Evolutionary conservation across 1,139 yeast species (phyloP).

Genomic region (Debaryomycetaceae sp.): DNA sequence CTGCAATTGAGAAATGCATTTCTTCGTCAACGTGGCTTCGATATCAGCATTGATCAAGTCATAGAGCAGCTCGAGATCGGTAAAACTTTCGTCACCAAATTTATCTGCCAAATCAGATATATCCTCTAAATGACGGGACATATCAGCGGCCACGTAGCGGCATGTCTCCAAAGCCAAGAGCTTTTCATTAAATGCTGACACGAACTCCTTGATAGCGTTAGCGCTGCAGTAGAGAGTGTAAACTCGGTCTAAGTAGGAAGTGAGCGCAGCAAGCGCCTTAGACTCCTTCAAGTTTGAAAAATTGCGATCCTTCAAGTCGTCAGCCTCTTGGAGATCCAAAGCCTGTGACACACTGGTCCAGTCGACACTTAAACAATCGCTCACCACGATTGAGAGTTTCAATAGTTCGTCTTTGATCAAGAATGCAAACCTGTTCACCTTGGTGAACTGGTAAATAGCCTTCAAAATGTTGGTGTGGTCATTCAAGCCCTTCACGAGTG

Average conservation of each 20-base stretch:
- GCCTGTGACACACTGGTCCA: conserved; percentile 60
- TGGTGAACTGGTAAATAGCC: conserved; percentile 19
- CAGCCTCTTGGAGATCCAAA: conserved; percentile 29
- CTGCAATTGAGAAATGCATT: conserved; percentile 22
- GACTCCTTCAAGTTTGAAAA: conserved; percentile 32
- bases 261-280: conserved; percentile 34
- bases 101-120: conserved; percentile 42
- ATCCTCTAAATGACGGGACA: conserved; percentile 17
- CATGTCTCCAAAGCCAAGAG: conserved; percentile 24
- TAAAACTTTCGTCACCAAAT: conserved; percentile 38
- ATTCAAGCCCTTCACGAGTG: conserved; percentile 51
- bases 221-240: conserved; percentile 12
- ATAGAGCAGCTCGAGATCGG: conserved; percentile 34
- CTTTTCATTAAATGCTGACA: conserved; percentile 6
- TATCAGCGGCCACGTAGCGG: conserved; percentile 12
- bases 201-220: conserved; percentile 3
- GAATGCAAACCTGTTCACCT: conserved; percentile 35
- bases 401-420: conserved; percentile 39
- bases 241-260: conserved; percentile 34
- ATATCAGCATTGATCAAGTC: conserved; percentile 37
- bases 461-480: conserved; percentile 39
- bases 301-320: conserved; percentile 4
- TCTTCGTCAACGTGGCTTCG: conserved; percentile 25
- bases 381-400: conserved; percentile 21
- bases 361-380: conserved; percentile 28